Evolutionary conservation across 176 grass and related monocot species (phyloP).

Genomic region (Alloteropsis semialata): DNA sequence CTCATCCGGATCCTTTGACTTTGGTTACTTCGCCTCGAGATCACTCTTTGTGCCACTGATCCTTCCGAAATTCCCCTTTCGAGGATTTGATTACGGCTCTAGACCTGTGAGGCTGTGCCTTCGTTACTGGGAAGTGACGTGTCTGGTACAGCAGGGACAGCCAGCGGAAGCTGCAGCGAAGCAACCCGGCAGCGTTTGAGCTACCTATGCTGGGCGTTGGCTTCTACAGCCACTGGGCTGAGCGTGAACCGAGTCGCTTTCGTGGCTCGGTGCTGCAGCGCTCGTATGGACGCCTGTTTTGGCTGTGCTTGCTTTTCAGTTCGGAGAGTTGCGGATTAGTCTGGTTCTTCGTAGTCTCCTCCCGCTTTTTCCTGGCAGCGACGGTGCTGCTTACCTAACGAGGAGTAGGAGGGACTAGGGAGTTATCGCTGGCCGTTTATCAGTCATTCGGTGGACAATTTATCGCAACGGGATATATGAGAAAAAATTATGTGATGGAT

Average conservation of each 20-base stretch:
- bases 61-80: neutral
- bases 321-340: neutral
- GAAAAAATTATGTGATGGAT: neutral
- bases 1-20: neutral
- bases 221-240: neutral
- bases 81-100: neutral
- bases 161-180: constrained; percentile 25
- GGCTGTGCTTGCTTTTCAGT: neutral
- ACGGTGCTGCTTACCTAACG: neutral
- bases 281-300: neutral
- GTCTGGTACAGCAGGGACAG: neutral
- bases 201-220: neutral
- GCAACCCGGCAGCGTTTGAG: constrained; percentile 7
- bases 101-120: neutral
- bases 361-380: neutral
- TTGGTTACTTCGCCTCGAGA: neutral
- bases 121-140: neutral
- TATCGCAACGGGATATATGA: neutral
- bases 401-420: neutral
- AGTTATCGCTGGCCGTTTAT: neutral
- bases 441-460: neutral
- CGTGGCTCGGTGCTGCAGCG: neutral
- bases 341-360: neutral
- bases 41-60: neutral
- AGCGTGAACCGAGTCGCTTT: constrained; percentile 11